Evolutionary conservation across 2,329 filamentous ascomycete species (phyloP).

Genomic region (Tolypocladium tropicale): DNA sequence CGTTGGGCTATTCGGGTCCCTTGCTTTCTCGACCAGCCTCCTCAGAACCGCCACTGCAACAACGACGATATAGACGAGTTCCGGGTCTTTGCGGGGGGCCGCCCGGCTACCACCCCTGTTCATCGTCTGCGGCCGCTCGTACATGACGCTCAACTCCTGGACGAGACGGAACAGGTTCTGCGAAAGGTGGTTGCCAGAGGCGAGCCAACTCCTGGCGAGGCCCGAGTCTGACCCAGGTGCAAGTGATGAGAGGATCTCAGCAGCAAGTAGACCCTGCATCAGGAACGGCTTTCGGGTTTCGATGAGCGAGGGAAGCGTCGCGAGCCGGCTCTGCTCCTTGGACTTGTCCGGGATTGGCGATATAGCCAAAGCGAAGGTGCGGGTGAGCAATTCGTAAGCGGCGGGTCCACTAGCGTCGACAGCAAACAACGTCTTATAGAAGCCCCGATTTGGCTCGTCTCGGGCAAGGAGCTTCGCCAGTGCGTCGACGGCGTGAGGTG

Average conservation of each 20-base stretch:
- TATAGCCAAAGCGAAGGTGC: slow-evolving; percentile 78
- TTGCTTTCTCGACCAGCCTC: slow-evolving; percentile 57
- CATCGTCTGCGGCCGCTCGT: slow-evolving; percentile 25
- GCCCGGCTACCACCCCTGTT: slow-evolving; percentile 20
- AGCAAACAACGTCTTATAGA: slow-evolving; percentile 74
- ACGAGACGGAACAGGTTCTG: slow-evolving; percentile 69
- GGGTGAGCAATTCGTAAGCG: slow-evolving; percentile 72
- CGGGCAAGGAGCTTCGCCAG: slow-evolving; percentile 85
- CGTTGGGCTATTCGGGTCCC: slow-evolving; percentile 40
- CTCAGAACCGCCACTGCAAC: slow-evolving; percentile 59
- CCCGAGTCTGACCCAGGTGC: slow-evolving; percentile 60
- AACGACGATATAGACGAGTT: slow-evolving; percentile 53
- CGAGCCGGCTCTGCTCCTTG: slow-evolving; percentile 41
- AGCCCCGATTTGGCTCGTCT: slow-evolving; percentile 83
- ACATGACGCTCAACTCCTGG: slow-evolving; percentile 57
- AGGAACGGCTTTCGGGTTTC: slow-evolving; percentile 80
- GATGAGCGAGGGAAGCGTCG: slow-evolving; percentile 54
- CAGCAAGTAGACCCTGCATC: slow-evolving; percentile 84
- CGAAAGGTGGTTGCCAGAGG: slow-evolving; percentile 74
- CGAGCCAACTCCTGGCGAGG: slow-evolving; percentile 70
- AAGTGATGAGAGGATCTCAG: slow-evolving; percentile 75
- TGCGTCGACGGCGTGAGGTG: slow-evolving; percentile 81
- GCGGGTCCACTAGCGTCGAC: slow-evolving; percentile 54
- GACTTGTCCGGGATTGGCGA: slow-evolving; percentile 67
- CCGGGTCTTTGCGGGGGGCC: slow-evolving; percentile 32